Percentiles rank a stretch among this genome's conserved stretches.
These are phyloP conservation scores for Conticribra guillardii DNA, from an alignment of 108 stramenopile genomes.

Conservation along the genomic window DNA sequence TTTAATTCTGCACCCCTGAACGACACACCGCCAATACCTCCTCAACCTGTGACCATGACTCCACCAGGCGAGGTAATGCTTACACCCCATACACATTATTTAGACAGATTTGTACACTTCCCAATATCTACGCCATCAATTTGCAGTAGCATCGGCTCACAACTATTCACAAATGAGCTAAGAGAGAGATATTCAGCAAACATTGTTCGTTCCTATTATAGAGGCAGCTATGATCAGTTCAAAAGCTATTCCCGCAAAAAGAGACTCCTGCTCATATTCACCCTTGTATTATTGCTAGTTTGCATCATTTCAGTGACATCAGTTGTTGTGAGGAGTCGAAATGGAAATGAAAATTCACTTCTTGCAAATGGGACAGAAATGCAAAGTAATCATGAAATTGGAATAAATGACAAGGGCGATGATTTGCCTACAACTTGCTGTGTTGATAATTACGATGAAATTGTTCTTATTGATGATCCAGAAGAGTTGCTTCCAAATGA, in stretches of 20 bases:
- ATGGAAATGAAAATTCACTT: neutral
- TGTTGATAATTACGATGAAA: neutral
- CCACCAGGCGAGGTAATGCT: neutral
- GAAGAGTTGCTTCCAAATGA: neutral
- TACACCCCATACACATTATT: neutral
- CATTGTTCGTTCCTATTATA: neutral
- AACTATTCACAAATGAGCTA: slow-evolving; percentile 8
- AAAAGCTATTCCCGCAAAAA: slow-evolving; percentile 3
- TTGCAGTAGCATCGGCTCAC: slow-evolving; percentile 8
- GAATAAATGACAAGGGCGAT: neutral
- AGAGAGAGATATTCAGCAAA: slow-evolving; percentile 9
- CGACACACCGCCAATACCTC: no score
- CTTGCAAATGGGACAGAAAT: neutral
- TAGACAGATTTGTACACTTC: neutral
- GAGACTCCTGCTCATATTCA: neutral
- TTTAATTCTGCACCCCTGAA: no score
- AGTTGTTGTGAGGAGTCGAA: neutral
- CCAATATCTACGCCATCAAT: slow-evolving; percentile 7
- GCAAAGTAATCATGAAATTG: neutral
- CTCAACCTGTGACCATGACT: no score
- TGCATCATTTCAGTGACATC: slow-evolving; percentile 13
- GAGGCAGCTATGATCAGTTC: neutral
- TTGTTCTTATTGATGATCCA: neutral
- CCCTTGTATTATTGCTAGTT: neutral
- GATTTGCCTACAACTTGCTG: slow-evolving; percentile 5